Conservation (phyloP, 2,329 filamentous ascomycete genomes). For the Cadophora luteo-olivacea region DNA sequence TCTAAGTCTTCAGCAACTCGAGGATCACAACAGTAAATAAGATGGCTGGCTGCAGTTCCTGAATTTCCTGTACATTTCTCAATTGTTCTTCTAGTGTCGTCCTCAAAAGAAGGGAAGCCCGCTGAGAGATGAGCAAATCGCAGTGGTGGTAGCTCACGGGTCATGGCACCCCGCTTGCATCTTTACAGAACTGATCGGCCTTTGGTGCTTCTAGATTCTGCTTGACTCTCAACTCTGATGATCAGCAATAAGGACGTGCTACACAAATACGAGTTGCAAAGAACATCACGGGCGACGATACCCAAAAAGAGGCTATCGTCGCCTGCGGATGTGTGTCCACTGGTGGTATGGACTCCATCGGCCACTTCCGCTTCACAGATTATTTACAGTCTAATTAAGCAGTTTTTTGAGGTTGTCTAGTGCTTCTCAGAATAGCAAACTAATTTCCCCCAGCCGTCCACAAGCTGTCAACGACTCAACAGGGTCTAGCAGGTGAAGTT, state of each 20-base stretch:
- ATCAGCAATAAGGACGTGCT: not conserved
- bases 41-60: constrained; percentile 20
- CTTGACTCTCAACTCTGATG: not conserved
- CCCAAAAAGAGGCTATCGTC: not conserved
- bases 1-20: not conserved
- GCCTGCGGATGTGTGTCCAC: not conserved
- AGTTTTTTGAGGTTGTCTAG: not conserved
- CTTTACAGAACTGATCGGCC: constrained; percentile 10
- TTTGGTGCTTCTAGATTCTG: constrained; percentile 2
- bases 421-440: not conserved
- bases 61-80: constrained; percentile 13
- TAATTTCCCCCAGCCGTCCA: constrained; percentile 16
- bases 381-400: not conserved
- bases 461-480: constrained; percentile 11
- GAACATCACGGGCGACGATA: not conserved
- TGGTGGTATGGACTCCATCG: not conserved
- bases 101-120: not conserved
- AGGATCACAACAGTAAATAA: constrained; percentile 7
- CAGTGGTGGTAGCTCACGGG: not conserved
- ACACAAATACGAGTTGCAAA: not conserved
- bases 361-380: not conserved
- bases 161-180: constrained; percentile 9
- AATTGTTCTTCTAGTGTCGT: not conserved
- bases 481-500: not conserved
- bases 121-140: not conserved